Evolutionary conservation across 495 filamentous ascomycete genomes (phyloP).

Genomic region (Penicillium daleae): DNA sequence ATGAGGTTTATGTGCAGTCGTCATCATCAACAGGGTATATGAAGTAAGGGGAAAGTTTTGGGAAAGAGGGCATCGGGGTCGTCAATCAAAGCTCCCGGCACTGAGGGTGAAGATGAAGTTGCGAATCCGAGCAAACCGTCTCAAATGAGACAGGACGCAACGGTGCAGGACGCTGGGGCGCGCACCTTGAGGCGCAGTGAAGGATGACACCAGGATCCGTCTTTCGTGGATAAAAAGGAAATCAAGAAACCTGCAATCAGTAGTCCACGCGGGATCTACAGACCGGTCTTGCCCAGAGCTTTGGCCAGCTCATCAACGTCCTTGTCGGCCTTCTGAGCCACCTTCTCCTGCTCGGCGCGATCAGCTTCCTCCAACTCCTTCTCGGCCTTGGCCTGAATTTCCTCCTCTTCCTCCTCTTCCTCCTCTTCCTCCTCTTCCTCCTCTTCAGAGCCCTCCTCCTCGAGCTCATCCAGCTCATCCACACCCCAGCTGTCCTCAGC

Average conservation of each 20-base stretch:
- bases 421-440: conserved; percentile 75
- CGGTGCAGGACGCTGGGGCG: not conserved
- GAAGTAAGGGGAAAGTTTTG: conserved; percentile 23
- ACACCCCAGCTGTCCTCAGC: conserved; percentile 75
- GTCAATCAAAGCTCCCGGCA: conserved; percentile 25
- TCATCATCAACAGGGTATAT: conserved; percentile 36
- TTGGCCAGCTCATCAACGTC: conserved; percentile 82
- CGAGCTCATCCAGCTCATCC: conserved; percentile 82
- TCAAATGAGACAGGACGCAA: not conserved
- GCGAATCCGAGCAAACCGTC: not conserved
- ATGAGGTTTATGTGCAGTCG: conserved; percentile 36
- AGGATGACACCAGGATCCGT: conserved; percentile 4
- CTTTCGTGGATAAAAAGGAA: conserved; percentile 1
- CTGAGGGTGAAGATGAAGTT: not conserved
- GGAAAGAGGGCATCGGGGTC: conserved; percentile 25
- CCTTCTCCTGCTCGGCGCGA: conserved; percentile 72
- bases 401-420: conserved; percentile 69
- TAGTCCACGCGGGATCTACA: conserved; percentile 23
- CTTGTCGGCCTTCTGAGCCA: conserved; percentile 70
- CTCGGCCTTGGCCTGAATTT: conserved; percentile 47
- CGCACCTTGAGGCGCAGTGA: not conserved
- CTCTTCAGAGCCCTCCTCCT: conserved; percentile 64
- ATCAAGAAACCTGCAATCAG: not conserved
- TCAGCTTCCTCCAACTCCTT: conserved; percentile 69
- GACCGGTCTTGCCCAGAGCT: conserved; percentile 66